Evolutionary conservation across 768 basidiomycete species (phyloP), one percentile per base, ranked within the genome.

Genomic region (Rhizopogon vulgaris): DNA sequence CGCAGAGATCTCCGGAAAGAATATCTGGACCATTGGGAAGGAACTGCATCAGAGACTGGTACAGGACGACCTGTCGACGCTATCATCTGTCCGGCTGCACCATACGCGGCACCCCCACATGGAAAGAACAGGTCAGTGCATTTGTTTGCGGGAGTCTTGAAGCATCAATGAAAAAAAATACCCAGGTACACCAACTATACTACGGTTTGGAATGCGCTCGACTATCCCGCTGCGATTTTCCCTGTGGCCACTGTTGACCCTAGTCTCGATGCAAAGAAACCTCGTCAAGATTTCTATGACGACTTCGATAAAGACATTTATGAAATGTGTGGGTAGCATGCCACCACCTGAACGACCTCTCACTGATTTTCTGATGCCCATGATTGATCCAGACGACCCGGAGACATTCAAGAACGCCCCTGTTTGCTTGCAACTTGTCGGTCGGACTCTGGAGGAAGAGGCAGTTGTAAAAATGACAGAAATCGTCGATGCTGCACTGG

Each of bases 21-120:
- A 45, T 81, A 87, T 60, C 65, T 86, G 41, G 76, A 82, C 42
- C 67, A 78, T 45, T 90, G 87, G 87, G 74, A 82, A 47, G 71
- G 66, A 4, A 84, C 82, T 0, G 67, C 58, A 9, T 55, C 49
- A 0, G 42, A 58, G 12, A 90, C 87, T 0, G 79, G 78, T 0
- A 90, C 86, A 0, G 85, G 84, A 1, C 69, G 90, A 2, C 84
- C 87, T 4, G 77, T 90, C 6, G 90, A 91, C 61, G 87, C 84
- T 1, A 79, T 92, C 57, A 83, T 91, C 34, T 68, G 73, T 2
- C 85, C 90, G 18, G 74, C 71, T 2, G 82, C 83, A 2, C 74
- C 85, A 1, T 82, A 71, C 60, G 68, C 75, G 1, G 84, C 88
- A 1, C 68, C 79, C 4, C 85, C 82, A 9, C 87, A 88, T 59